Evolutionary conservation across 768 basidiomycete species (phyloP), one percentile per base, ranked within the genome.

Genomic region (Boletus subparvulus): DNA sequence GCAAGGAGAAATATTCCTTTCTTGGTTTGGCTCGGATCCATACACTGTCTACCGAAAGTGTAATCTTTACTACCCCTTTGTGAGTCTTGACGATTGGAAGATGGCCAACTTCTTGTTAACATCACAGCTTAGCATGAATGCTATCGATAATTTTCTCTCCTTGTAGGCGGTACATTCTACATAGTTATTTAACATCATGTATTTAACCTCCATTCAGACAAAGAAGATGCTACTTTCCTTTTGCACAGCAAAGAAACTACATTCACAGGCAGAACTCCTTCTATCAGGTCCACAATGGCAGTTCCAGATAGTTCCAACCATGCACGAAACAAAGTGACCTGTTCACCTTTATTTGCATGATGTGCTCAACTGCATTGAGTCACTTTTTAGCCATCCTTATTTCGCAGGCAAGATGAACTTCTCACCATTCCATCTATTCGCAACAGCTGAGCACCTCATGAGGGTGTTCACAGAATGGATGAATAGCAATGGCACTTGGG

Each of bases 401-500:
- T 54, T 54, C 6, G 7, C 14, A 6, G 52, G n/a, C 8, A 30
- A 37, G 32, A 42, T 54, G 30, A 40, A 54, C 3, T 46, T 39
- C 7, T 4, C 39, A 3, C 52, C 21, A 1, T 54, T 32, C n/a
- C 6, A n/a, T 5, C 12, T 47, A 21, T 47, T 26, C 3, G 42
- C 51, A 11, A 24, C 24, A 0, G 44, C 19, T 6, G 19, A 47
- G 30, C 8, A 6, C 28, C 26, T 30, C 7, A 6, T 5, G 4
- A 33, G 53, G 32, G 47, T 54, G 6, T 70, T 60, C 26, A 26
- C 26, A 3, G 26, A 26, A 26, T 26, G 26, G 26, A 26, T 26
- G 26, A 26, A 5, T 5, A 26, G 26, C 5, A 5, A 26, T 26
- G 5, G 26, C 5, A 5, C 26, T 3, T 26, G 26, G 26, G 5